These are phyloP conservation scores for Plasmodium sp. DNA, from an alignment of 169 alveolate genomes.

Conservation along the genomic window DNA sequence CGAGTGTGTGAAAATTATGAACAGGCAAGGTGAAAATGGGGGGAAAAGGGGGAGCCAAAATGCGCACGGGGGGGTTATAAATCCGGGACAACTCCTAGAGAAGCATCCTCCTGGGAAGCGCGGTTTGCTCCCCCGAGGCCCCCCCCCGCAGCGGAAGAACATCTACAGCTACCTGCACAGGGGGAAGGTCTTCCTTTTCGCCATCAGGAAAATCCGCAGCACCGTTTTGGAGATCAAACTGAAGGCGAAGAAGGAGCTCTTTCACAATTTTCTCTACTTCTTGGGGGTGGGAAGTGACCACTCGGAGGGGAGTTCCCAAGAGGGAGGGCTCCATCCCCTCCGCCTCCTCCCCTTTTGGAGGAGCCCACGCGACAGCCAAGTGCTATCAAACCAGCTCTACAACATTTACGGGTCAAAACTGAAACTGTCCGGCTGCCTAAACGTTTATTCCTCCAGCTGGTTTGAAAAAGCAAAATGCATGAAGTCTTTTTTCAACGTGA, in stretches of 20 bases:
- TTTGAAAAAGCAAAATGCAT: conserved; percentile 42
- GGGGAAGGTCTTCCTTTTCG: conserved; percentile 42
- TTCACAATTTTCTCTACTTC: conserved; percentile 64
- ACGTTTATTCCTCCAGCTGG: conserved; percentile 14
- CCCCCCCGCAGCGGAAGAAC: conserved; percentile 10
- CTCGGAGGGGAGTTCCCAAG: neutral
- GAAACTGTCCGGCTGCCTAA: conserved; percentile 33
- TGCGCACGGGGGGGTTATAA: neutral
- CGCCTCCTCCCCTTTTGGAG: conserved; percentile 9
- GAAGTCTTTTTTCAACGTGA: conserved; percentile 44
- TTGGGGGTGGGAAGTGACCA: neutral
- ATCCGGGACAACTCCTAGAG: neutral
- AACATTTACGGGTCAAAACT: conserved; percentile 48
- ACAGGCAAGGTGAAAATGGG: conserved; percentile 3
- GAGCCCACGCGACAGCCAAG: neutral
- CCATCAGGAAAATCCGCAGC: conserved; percentile 26
- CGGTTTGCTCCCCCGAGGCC: neutral
- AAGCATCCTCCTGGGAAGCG: neutral
- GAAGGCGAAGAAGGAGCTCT: conserved; percentile 27
- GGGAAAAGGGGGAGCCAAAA: neutral
- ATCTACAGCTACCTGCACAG: conserved; percentile 41
- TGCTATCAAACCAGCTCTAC: conserved; percentile 26
- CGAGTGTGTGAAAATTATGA: conserved; percentile 21
- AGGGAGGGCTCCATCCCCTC: neutral
- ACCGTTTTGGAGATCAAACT: conserved; percentile 38